These are phyloP conservation scores for Hypericum perforatum DNA, from an alignment of 345 rosid species.

Conservation along the genomic window DNA sequence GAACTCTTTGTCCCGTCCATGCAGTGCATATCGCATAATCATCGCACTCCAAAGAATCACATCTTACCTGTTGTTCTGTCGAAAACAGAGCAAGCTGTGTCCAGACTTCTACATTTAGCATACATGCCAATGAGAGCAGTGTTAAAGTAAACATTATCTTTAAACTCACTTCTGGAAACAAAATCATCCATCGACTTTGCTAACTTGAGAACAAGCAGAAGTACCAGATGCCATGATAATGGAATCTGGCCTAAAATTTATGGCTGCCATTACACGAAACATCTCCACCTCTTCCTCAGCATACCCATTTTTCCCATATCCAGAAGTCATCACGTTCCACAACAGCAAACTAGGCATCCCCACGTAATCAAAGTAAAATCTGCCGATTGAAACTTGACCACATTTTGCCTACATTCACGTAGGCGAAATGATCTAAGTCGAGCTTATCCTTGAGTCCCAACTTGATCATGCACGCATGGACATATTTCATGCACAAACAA, in stretches of 20 bases:
- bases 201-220: slow-evolving; percentile 55
- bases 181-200: slow-evolving; percentile 51
- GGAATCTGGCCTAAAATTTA: slow-evolving; percentile 35
- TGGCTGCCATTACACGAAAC: slow-evolving; percentile 38
- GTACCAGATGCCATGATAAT: slow-evolving; percentile 46
- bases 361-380: slow-evolving; percentile 41
- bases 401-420: slow-evolving; percentile 66
- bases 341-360: slow-evolving; percentile 40
- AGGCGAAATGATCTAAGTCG: slow-evolving; percentile 56
- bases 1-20: slow-evolving; percentile 50
- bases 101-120: slow-evolving; percentile 61
- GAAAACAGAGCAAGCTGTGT: slow-evolving; percentile 41
- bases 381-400: slow-evolving; percentile 45
- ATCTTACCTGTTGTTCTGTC: slow-evolving; percentile 43
- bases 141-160: slow-evolving; percentile 33
- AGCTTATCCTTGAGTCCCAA: slow-evolving; percentile 48
- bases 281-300: slow-evolving; percentile 47
- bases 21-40: slow-evolving; percentile 64
- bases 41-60: slow-evolving; percentile 67
- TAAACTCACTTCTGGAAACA: slow-evolving; percentile 27
- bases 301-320: slow-evolving; percentile 57
- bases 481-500: slow-evolving; percentile 49
- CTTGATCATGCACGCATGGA: slow-evolving; percentile 47
- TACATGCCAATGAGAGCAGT: slow-evolving; percentile 57
- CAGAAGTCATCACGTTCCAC: slow-evolving; percentile 77